These are phyloP conservation scores for Monosporascus sp. DNA, from an alignment of 2,329 filamentous ascomycete genomes.

Conservation along the genomic window DNA sequence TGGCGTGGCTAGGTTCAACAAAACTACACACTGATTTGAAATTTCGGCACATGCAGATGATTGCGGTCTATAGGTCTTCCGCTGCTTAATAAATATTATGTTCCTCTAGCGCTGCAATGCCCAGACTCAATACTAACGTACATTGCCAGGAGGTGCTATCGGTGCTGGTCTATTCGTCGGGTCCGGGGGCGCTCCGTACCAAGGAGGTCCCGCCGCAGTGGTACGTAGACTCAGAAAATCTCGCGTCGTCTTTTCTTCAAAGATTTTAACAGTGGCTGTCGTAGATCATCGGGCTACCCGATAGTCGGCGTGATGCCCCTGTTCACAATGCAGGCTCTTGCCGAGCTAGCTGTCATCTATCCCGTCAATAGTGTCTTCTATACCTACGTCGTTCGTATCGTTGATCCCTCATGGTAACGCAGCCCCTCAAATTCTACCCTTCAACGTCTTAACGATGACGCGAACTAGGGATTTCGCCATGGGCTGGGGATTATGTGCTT, in stretches of 20 bases:
- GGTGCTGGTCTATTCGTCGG: constrained; percentile 65
- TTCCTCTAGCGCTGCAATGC: no score
- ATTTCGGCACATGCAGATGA: constrained; percentile 42
- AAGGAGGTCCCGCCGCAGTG: constrained; percentile 53
- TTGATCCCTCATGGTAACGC: constrained; percentile 53
- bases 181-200: constrained; percentile 54
- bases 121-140: not conserved
- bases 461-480: constrained; percentile 42
- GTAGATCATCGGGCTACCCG: constrained; percentile 44
- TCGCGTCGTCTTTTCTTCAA: no score
- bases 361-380: constrained; percentile 60
- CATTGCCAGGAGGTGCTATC: constrained; percentile 34
- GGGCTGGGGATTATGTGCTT: constrained; percentile 49
- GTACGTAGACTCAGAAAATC: no score
- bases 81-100: not conserved
- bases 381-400: constrained; percentile 56
- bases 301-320: constrained; percentile 56
- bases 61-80: constrained; percentile 35
- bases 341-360: constrained; percentile 55
- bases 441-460: no score
- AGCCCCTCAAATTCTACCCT: no score
- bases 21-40: constrained; percentile 32
- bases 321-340: constrained; percentile 54
- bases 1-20: no score
- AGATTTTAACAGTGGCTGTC: constrained; percentile 3